Conservation (phyloP, 768 basidiomycete species). For the Tulasnella sp. region DNA sequence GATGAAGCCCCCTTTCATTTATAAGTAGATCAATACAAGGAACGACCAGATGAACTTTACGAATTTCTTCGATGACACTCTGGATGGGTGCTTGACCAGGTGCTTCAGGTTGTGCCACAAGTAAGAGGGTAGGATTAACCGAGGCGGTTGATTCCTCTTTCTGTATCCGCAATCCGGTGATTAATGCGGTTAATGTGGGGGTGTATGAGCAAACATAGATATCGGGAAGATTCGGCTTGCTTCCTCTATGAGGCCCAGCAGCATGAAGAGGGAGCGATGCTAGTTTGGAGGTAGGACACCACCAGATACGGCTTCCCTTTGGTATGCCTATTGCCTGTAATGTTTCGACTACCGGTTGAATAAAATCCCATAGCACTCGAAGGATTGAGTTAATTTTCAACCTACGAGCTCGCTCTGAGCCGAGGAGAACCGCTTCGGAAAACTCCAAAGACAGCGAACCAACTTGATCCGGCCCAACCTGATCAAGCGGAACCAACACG, state of each 20-base stretch:
- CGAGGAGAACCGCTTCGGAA: too few relatives aligned
- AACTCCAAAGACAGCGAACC: too few relatives aligned
- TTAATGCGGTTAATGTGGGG: background rate
- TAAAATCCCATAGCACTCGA: background rate
- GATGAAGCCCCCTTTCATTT: background rate
- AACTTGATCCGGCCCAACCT: too few relatives aligned
- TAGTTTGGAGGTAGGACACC: background rate
- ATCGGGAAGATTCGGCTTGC: background rate
- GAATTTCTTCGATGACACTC: background rate
- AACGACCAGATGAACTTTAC: background rate
- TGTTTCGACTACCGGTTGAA: background rate
- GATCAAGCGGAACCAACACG: background rate
- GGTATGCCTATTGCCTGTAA: background rate
- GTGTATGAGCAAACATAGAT: background rate
- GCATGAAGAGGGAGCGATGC: background rate
- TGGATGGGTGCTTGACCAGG: background rate
- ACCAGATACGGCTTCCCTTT: background rate
- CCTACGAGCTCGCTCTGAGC: too few relatives aligned
- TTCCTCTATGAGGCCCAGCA: background rate
- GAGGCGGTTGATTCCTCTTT: background rate
- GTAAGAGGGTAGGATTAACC: background rate
- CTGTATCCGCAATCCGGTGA: background rate
- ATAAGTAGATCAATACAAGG: background rate
- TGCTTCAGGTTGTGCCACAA: background rate
- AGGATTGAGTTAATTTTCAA: too few relatives aligned